Evolutionary conservation across 345 rosid species (phyloP).

Genomic region (Gossypium australe): DNA sequence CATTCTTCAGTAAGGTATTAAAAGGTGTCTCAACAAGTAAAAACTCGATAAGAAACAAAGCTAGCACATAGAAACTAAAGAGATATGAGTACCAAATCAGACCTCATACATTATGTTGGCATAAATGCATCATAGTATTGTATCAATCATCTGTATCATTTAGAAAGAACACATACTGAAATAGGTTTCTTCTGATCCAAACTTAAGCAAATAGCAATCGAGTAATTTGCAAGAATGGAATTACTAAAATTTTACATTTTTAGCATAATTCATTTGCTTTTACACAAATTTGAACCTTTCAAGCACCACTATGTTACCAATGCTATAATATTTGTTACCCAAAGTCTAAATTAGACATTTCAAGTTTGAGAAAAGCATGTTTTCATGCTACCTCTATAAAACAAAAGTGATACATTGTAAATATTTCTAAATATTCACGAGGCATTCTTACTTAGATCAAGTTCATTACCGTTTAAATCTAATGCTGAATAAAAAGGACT

Average conservation of each 20-base stretch:
- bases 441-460: not conserved
- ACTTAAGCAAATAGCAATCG: not conserved
- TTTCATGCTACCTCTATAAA: not conserved
- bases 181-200: not conserved
- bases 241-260: not conserved
- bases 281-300: not conserved
- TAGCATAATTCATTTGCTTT: not conserved
- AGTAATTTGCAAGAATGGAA: not conserved
- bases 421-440: not conserved
- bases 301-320: not conserved
- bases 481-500: not conserved
- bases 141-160: not conserved
- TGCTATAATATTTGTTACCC: not conserved
- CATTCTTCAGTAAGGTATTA: not conserved
- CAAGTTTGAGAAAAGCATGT: not conserved
- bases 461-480: not conserved
- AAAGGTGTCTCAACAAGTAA: not conserved
- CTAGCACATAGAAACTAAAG: not conserved
- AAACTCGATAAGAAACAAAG: not conserved
- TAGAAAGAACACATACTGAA: not conserved
- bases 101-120: not conserved
- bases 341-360: not conserved
- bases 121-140: not conserved
- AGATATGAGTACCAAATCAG: not conserved
- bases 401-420: not conserved